Evolutionary conservation across 2,329 filamentous ascomycete genomes (phyloP), one percentile per base, ranked within the genome.

Genomic region (Cladosporium sp.): DNA sequence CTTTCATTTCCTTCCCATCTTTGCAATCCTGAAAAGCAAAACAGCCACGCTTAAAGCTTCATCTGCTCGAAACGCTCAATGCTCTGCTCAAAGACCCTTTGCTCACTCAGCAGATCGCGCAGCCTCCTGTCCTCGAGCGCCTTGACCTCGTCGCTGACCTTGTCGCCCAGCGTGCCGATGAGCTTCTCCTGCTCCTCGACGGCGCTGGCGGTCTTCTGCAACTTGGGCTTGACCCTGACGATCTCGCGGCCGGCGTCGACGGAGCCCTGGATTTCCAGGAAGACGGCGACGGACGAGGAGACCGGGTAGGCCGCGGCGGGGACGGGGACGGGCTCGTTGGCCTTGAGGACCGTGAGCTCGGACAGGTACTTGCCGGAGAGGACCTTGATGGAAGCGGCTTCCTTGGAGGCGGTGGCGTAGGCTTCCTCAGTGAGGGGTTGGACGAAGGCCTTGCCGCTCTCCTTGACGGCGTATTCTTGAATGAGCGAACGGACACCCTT

Each of bases 181-280:
- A 91, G 79, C 75, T 88, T 89, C 70, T 84, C 80, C 68, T 92
- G 88, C 73, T 86, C 88, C 64, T 83, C 77, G 39, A 88, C 82
- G 30, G 73, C 78, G 29, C 81, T 78, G 39, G 78, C 80, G 1
- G 85, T 82, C 74, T 86, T 89, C 58, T 84, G 79, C 45, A 95
- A 78, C 71, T 88, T 89, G 66, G 84, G 84, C 68, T 83, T 78
- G 1, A 87, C 86, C 76, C 93, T 95, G 60, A 79, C 72, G 61
- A 92, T 89, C 73, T 95, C 90, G 54, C 82, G 83, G 58, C 92
- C 88, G 50, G 95, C 78, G 65, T 95, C 87, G 47, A 95, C 84
- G 54, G 86, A 84, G 60, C 88, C 89, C 68, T 88, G 88, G 66
- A 96, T 85, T 64, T 88, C 80, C 45, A 96, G 72, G 73, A 86